Conservation (phyloP, 2,329 filamentous ascomycete species). For the Fusarium pininemorale region DNA sequence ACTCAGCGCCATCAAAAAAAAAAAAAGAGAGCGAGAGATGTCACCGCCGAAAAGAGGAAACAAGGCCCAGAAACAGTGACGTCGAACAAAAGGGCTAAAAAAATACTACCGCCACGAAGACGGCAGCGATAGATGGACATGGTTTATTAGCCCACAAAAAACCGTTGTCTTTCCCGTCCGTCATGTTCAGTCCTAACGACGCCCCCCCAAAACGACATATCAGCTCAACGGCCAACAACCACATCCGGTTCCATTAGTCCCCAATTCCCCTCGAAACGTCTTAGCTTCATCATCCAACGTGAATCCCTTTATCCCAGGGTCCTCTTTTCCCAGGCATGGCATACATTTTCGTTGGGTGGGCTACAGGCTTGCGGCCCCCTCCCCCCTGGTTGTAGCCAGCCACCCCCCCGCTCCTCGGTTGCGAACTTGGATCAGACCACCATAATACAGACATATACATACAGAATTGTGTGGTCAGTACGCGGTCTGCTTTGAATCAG, state of each 20-base stretch:
- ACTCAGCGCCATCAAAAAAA: not conserved
- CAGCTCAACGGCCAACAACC: conserved; percentile 35
- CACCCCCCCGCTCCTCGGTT: conserved; percentile 43
- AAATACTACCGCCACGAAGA: conserved; percentile 1
- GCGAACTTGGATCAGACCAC: conserved; percentile 44
- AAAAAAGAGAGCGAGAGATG: not conserved
- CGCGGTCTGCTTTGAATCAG: conserved; percentile 15
- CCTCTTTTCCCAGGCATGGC: conserved; percentile 30
- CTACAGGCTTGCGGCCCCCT: conserved; percentile 18
- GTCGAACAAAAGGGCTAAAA: conserved; percentile 14
- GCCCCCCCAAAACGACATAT: conserved; percentile 34
- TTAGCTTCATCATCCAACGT: conserved; percentile 22
- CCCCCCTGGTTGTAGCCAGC: conserved; percentile 38
- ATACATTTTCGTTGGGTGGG: conserved; percentile 32
- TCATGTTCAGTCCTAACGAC: conserved; percentile 27
- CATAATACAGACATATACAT: conserved; percentile 29
- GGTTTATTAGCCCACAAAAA: conserved; percentile 36
- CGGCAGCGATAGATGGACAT: conserved; percentile 11
- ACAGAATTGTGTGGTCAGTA: conserved; percentile 15
- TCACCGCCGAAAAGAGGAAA: conserved; percentile 11
- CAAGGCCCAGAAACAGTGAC: conserved; percentile 15
- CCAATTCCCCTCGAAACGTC: conserved; percentile 25
- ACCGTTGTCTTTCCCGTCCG: conserved; percentile 29
- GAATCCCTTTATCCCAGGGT: conserved; percentile 29
- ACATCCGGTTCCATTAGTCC: conserved; percentile 29